Evolutionary conservation across 2,329 filamentous ascomycete species (phyloP).

Genomic region (Exophiala spinifera): DNA sequence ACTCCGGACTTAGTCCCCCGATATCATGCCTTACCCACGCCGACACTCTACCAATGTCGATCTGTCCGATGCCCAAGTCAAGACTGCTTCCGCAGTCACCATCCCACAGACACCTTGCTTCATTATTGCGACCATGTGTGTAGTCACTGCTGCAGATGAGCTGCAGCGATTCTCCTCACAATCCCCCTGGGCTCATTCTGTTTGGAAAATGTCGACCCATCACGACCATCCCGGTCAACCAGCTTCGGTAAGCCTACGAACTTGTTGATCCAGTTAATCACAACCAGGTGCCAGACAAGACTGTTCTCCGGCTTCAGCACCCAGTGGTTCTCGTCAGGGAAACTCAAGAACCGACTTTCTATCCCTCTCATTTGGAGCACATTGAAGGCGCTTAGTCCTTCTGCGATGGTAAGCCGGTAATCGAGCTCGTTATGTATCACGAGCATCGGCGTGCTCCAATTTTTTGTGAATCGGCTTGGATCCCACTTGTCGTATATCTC

Average conservation of each 20-base stretch:
- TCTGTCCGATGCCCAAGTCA: neutral
- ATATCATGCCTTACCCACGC: too few relatives aligned
- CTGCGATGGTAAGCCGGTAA: constrained; percentile 80
- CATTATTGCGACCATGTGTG: too few relatives aligned
- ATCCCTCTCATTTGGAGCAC: constrained; percentile 72
- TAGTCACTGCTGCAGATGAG: constrained; percentile 18
- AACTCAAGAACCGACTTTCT: constrained; percentile 74
- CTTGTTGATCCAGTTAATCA: constrained; percentile 71
- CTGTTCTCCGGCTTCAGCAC: constrained; percentile 90
- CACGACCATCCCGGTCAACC: constrained; percentile 33
- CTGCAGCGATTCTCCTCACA: neutral
- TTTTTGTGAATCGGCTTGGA: constrained; percentile 52
- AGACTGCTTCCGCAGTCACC: neutral
- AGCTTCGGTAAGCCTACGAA: constrained; percentile 53
- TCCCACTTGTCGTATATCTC: constrained; percentile 58
- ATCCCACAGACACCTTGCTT: neutral
- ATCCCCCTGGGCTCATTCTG: constrained; percentile 8
- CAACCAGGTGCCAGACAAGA: constrained; percentile 82
- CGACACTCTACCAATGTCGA: neutral
- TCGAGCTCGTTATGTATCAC: constrained; percentile 89
- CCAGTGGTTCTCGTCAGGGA: constrained; percentile 79
- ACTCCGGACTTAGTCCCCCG: too few relatives aligned
- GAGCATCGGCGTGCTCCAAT: constrained; percentile 85
- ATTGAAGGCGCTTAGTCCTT: constrained; percentile 83
- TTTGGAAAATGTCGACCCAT: constrained; percentile 24